These are phyloP conservation scores for Solanum sejunctum DNA, from an alignment of 257 asterid genomes.

Conservation along the genomic window DNA sequence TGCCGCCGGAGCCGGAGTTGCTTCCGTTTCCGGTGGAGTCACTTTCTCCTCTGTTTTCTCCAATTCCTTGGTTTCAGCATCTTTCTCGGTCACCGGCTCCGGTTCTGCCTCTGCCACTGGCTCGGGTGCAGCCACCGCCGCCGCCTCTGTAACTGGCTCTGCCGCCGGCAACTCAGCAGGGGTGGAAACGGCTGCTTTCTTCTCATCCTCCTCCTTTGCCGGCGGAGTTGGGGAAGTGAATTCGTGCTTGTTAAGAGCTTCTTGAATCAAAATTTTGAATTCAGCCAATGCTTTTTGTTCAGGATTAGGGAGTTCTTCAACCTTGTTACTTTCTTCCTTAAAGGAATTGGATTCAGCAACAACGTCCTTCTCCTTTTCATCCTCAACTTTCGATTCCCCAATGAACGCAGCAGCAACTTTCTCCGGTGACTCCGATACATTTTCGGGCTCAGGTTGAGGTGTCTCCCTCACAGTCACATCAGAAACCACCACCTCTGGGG, in stretches of 20 bases:
- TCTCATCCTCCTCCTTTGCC: conserved; percentile 24
- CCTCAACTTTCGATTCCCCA: conserved; percentile 5
- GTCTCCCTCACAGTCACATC: conserved; percentile 46
- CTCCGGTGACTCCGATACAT: conserved; percentile 13
- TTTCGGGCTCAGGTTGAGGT: conserved; percentile 27
- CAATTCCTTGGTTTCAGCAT: not conserved
- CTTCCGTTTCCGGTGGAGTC: conserved; percentile 8
- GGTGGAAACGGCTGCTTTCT: conserved; percentile 20
- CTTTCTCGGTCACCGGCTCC: conserved; percentile 8
- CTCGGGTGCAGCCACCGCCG: not conserved
- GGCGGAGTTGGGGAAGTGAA: conserved; percentile 64
- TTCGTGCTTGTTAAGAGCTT: conserved; percentile 66
- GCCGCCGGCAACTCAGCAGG: conserved; percentile 12
- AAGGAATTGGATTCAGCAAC: conserved; percentile 60
- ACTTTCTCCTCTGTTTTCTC: conserved; percentile 16
- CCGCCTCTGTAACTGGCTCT: conserved; percentile 12
- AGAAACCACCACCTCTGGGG: conserved; percentile 32
- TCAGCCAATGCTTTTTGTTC: conserved; percentile 90
- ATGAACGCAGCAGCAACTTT: not conserved
- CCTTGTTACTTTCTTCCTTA: conserved; percentile 88
- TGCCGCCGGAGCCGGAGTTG: not conserved
- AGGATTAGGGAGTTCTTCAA: conserved; percentile 77
- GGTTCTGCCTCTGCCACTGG: conserved; percentile 9
- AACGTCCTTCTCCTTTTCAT: conserved; percentile 15
- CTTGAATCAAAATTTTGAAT: conserved; percentile 51